Conservation (phyloP, 768 basidiomycete genomes). For the Boletus huronensis region DNA sequence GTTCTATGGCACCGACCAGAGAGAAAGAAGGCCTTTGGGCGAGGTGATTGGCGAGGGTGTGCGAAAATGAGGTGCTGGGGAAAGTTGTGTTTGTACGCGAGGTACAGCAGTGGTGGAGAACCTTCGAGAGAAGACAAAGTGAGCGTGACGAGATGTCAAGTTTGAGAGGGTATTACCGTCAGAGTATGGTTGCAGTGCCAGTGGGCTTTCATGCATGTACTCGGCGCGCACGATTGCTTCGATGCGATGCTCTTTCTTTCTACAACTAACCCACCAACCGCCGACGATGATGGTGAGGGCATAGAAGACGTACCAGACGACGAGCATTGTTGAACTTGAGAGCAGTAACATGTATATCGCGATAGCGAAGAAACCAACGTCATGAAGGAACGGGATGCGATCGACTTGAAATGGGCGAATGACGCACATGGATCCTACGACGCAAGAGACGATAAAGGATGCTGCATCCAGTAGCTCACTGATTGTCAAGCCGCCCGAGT, state of each 20-base stretch:
- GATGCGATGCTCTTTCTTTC: conserved; percentile 41
- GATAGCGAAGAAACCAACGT: conserved; percentile 90
- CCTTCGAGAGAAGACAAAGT: conserved; percentile 9
- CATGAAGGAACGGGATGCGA: conserved; percentile 79
- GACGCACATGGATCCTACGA: conserved; percentile 97
- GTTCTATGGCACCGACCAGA: conserved; percentile 92
- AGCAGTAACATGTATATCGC: conserved; percentile 67
- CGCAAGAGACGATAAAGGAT: conserved; percentile 92
- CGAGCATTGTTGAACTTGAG: conserved; percentile 71
- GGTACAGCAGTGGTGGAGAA: conserved; percentile 24
- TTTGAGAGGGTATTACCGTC: conserved; percentile 54
- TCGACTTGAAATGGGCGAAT: conserved; percentile 91
- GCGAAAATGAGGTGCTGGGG: conserved; percentile 39
- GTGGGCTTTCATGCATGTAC: conserved; percentile 45
- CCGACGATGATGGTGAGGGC: conserved; percentile 71
- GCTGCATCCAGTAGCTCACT: conserved; percentile 96
- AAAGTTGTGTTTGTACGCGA: conserved; percentile 39
- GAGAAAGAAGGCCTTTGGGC: conserved; percentile 79
- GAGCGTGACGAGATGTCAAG: neutral
- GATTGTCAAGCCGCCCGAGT: conserved; percentile 86
- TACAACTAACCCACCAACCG: conserved; percentile 69
- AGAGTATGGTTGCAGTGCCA: conserved; percentile 53
- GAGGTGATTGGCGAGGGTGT: conserved; percentile 49
- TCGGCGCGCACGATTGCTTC: conserved; percentile 58
- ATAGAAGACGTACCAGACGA: conserved; percentile 74